Evolutionary conservation across 371 early-diverging fungal species (phyloP).

Genomic region (Rhizomucor miehei): DNA sequence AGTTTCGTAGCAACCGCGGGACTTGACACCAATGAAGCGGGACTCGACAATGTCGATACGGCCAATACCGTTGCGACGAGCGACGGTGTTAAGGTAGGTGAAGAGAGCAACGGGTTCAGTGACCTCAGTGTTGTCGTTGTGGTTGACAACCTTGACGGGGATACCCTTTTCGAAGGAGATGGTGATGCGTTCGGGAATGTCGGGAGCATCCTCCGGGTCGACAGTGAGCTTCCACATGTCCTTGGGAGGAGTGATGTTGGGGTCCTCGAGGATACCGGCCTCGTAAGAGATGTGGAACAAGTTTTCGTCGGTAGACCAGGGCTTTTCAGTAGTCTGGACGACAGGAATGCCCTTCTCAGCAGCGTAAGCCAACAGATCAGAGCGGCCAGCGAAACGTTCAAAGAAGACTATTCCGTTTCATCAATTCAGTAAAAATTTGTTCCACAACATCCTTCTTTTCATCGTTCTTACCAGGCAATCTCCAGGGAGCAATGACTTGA

Average conservation of each 20-base stretch:
- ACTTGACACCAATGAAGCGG: conserved; percentile 97
- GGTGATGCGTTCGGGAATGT: conserved; percentile 90
- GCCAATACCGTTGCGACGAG: conserved; percentile 95
- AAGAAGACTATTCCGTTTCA: conserved; percentile 74
- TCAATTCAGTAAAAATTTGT: neutral
- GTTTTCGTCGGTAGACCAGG: conserved; percentile 99
- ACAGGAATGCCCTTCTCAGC: conserved; percentile 91
- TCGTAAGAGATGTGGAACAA: conserved; percentile 97
- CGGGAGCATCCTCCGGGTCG: conserved; percentile 93
- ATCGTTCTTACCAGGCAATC: conserved; percentile 71
- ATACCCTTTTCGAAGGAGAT: conserved; percentile 88
- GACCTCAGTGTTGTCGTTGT: conserved; percentile 64
- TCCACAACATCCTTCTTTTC: neutral
- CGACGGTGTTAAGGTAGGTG: conserved; percentile 92
- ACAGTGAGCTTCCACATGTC: conserved; percentile 98
- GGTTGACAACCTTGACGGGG: conserved; percentile 87
- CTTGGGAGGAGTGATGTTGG: conserved; percentile 89
- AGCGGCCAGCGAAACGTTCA: conserved; percentile 92
- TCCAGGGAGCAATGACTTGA: conserved; percentile 96
- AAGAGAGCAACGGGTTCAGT: conserved; percentile 84
- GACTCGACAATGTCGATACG: conserved; percentile 98
- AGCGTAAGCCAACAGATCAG: conserved; percentile 90
- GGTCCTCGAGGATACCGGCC: conserved; percentile 96
- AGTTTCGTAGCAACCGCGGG: conserved; percentile 97
- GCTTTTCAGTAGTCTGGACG: conserved; percentile 92